A percentile compares a stretch with the other conserved stretches of the same genome.
Evolutionary conservation across 805 yeast species (phyloP).

Genomic region (Debaryomyces tyrocola): DNA sequence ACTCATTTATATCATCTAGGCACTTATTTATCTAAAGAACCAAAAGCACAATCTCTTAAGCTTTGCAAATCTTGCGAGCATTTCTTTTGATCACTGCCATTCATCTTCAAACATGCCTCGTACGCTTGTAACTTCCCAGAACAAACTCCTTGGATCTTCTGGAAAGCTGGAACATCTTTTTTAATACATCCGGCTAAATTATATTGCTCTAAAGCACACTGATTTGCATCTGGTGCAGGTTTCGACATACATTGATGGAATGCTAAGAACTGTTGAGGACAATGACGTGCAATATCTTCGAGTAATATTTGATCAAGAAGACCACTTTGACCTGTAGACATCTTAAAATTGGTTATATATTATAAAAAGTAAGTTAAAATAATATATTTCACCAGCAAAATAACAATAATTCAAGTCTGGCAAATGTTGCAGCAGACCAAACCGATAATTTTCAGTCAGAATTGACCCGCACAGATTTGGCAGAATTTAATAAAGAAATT

Average conservation of each 20-base stretch:
- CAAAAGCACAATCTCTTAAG: constrained; percentile 66
- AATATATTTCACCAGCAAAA: too few species aligned
- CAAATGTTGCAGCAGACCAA: background rate
- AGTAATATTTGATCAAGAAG: constrained; percentile 69
- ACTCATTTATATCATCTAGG: constrained; percentile 1
- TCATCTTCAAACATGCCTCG: constrained; percentile 60
- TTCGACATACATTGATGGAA: constrained; percentile 72
- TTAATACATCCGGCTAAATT: constrained; percentile 64
- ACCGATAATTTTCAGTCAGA: background rate
- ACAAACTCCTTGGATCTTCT: constrained; percentile 65
- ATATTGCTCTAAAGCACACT: constrained; percentile 57
- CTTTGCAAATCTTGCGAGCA: constrained; percentile 55
- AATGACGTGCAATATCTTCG: constrained; percentile 73
- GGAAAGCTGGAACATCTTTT: constrained; percentile 66
- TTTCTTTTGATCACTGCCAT: constrained; percentile 42
- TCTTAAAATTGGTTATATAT: background rate
- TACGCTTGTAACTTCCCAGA: constrained; percentile 56
- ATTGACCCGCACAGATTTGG: background rate
- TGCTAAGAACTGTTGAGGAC: constrained; percentile 70
- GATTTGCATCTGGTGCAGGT: constrained; percentile 49
- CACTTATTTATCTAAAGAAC: constrained; percentile 25
- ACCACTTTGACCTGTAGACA: constrained; percentile 9
- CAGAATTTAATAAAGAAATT: background rate
- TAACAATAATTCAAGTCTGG: background rate
- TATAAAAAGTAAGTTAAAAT: too few species aligned